phyloP scores from a whole-genome alignment of 495 filamentous ascomycete species.

The Penicillium robsamsonii region DNA sequence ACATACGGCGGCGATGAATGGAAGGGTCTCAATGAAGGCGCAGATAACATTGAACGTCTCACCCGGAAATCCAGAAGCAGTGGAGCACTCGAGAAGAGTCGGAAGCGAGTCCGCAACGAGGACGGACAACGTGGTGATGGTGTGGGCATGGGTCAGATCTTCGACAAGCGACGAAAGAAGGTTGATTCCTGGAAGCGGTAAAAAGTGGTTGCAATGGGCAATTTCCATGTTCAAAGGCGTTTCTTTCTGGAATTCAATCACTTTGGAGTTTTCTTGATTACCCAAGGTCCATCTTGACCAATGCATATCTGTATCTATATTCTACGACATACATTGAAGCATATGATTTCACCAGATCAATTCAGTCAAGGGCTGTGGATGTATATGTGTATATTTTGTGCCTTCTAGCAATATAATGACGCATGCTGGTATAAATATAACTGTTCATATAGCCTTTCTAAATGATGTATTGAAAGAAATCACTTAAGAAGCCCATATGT shows the following conservation, averaged over 20 bases:
- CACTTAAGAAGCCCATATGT: not conserved
- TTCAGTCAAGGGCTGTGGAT: not conserved
- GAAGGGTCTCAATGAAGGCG: constrained; percentile 71
- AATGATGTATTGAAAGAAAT: constrained; percentile 4
- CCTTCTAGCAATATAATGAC: not conserved
- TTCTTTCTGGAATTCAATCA: constrained; percentile 2
- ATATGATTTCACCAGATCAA: not conserved
- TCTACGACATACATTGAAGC: not conserved
- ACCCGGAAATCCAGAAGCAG: constrained; percentile 56
- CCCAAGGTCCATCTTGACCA: constrained; percentile 8
- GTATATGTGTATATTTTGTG: not conserved
- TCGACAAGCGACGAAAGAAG: constrained; percentile 72
- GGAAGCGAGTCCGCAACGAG: constrained; percentile 62
- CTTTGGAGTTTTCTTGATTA: constrained; percentile 11
- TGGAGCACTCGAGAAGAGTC: constrained; percentile 71
- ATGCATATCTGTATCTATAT: constrained; percentile 9
- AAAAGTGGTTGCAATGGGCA: constrained; percentile 1
- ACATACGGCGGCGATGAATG: constrained; percentile 83
- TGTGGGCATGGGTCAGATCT: constrained; percentile 61
- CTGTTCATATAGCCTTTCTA: no score
- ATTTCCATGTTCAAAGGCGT: constrained; percentile 11
- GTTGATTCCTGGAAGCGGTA: constrained; percentile 57
- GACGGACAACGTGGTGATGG: constrained; percentile 60
- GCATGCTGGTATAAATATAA: not conserved
- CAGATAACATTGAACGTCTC: constrained; percentile 71